Percentiles rank a stretch among this genome's conserved stretches.
These are phyloP conservation scores for Collybiopsis confluens DNA, from an alignment of 768 basidiomycete genomes.

Conservation along the genomic window DNA sequence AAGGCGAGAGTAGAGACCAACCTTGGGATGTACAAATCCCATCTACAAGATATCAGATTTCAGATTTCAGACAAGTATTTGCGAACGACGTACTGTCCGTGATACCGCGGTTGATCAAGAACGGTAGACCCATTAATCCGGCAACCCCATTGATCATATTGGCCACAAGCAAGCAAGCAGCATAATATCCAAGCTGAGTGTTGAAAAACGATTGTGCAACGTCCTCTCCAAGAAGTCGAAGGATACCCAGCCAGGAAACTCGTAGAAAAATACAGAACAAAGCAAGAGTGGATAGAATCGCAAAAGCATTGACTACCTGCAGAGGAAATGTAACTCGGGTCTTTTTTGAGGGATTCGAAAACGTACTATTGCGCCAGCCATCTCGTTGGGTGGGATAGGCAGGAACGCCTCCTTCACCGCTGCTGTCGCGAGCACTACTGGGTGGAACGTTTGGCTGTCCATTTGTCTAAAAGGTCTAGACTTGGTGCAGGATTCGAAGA, in stretches of 20 bases:
- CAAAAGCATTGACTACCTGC: slow-evolving; percentile 49
- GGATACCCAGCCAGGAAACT: slow-evolving; percentile 41
- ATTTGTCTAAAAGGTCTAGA: not conserved
- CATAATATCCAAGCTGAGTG: slow-evolving; percentile 68
- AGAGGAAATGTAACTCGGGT: not conserved
- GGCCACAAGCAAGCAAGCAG: slow-evolving; percentile 56
- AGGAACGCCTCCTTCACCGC: slow-evolving; percentile 18
- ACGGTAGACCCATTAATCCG: slow-evolving; percentile 51
- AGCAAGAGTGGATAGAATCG: slow-evolving; percentile 49
- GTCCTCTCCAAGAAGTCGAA: slow-evolving; percentile 24
- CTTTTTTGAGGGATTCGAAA: not conserved
- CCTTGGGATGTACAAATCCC: slow-evolving; percentile 57
- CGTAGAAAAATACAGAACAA: slow-evolving; percentile 46
- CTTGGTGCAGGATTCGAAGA: slow-evolving; percentile 10
- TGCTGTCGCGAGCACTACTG: too few species aligned
- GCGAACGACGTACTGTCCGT: slow-evolving; percentile 37
- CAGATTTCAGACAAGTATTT: not conserved
- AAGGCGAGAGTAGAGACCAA: slow-evolving; percentile 18
- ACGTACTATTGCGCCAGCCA: slow-evolving; percentile 37
- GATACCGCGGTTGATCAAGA: slow-evolving; percentile 42
- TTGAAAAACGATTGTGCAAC: slow-evolving; percentile 49
- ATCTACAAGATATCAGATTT: slow-evolving; percentile 25
- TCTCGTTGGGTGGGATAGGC: slow-evolving; percentile 25
- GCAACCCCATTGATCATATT: slow-evolving; percentile 51
- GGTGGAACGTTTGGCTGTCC: not conserved